These are phyloP conservation scores for Dioscorea cayenensis DNA, from an alignment of 116 monocot species.

Conservation along the genomic window DNA sequence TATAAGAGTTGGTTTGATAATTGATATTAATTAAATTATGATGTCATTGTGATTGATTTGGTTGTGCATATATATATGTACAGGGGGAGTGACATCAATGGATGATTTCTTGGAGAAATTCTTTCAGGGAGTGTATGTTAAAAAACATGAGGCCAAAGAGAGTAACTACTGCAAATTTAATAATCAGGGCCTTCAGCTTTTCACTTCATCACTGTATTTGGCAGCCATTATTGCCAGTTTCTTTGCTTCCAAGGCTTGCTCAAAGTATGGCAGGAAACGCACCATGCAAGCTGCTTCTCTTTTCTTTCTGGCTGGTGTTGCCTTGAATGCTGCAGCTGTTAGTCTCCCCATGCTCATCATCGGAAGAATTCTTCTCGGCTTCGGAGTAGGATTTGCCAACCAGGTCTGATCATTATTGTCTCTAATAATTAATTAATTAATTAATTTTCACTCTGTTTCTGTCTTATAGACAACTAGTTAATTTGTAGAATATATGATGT, in stretches of 20 bases:
- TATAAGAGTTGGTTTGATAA: not conserved
- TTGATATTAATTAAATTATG: not conserved
- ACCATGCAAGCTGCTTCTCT: slow-evolving; percentile 4
- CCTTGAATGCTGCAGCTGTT: not conserved
- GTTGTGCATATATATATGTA: not conserved
- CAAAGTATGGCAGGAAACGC: not conserved
- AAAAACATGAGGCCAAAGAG: slow-evolving; percentile 12
- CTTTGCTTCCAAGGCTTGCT: slow-evolving; percentile 4
- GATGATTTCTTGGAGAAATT: slow-evolving; percentile 11
- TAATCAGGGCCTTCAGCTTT: slow-evolving; percentile 40
- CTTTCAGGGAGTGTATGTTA: slow-evolving; percentile 2
- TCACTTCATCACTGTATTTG: slow-evolving; percentile 28
- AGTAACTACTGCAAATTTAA: slow-evolving; percentile 65
- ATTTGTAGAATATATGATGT: too few species aligned
- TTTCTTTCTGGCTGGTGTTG: slow-evolving; percentile 5
- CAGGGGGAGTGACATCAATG: slow-evolving; percentile 11
- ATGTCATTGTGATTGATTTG: not conserved
- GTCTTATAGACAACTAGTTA: too few species aligned
- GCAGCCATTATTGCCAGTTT: slow-evolving; percentile 13
- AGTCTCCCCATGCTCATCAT: slow-evolving; percentile 3
- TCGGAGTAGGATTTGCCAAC: slow-evolving; percentile 3
- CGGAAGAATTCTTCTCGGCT: not conserved
- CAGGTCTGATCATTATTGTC: not conserved
- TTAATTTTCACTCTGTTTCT: too few species aligned
- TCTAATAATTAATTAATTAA: not conserved